Percentiles rank a stretch among this genome's conserved stretches.
These are phyloP conservation scores for Quercus phellos DNA, from an alignment of 331 rosid species.

Conservation along the genomic window DNA sequence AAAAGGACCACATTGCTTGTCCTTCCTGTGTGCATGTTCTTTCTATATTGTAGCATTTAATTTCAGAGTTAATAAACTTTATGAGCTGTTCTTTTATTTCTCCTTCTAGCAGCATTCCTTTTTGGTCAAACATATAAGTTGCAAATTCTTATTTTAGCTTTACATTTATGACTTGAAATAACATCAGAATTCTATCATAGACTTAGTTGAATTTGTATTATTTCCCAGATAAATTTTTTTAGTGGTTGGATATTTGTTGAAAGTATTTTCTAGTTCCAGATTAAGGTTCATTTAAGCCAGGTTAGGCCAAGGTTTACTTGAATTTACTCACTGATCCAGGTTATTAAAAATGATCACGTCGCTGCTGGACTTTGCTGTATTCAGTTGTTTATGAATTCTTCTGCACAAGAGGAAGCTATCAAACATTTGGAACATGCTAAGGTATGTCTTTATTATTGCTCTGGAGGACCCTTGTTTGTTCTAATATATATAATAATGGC, in stretches of 20 bases:
- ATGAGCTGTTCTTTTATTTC: not conserved
- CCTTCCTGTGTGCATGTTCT: not conserved
- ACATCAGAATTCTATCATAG: not conserved
- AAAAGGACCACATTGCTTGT: slow-evolving; percentile 77
- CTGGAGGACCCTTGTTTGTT: not conserved
- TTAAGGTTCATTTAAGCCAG: not conserved
- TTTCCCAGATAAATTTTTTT: not conserved
- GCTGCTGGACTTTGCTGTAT: slow-evolving; percentile 98
- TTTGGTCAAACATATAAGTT: not conserved
- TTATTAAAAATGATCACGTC: slow-evolving; percentile 82
- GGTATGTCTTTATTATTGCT: slow-evolving; percentile 36
- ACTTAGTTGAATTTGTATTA: not conserved
- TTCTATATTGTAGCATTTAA: not conserved
- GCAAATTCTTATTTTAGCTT: not conserved
- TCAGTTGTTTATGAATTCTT: slow-evolving; percentile 88
- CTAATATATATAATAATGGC: not conserved
- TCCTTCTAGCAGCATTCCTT: not conserved
- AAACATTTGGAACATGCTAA: slow-evolving; percentile 90
- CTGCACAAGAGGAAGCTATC: slow-evolving; percentile 86
- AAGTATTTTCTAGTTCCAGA: not conserved
- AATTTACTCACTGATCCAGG: slow-evolving; percentile 42
- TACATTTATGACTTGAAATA: not conserved
- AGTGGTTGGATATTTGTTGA: not conserved
- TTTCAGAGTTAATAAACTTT: not conserved
- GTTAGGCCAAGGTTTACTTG: not conserved